Evolutionary conservation across 208 protist species (phyloP), one percentile per base, ranked within the genome.

Genomic region (Crithidia brevicula): DNA sequence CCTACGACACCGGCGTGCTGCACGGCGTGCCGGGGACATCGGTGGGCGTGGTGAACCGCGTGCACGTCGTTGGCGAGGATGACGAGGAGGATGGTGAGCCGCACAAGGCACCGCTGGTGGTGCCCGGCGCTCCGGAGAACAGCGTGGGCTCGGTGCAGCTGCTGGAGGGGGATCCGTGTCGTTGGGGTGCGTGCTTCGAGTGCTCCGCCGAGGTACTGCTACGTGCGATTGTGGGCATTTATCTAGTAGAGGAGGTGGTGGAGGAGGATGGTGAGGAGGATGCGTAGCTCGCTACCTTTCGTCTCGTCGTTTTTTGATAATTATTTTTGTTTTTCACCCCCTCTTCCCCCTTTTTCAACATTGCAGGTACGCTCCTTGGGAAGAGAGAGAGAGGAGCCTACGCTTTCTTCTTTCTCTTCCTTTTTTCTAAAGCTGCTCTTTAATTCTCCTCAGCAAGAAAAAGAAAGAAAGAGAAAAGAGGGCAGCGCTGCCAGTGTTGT

Each of bases 121-220:
- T 61, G 49, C 46, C 22, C 16, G 45, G 46, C n/a, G 47, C 54
- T 25, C 53, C 52, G 40, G 58, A 23, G 46, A 69, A 50, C 15
- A 67, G 63, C 25, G 79, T 72, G 3, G 83, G 85, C 31, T 62
- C 56, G 7, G 80, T 96, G 67, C 88, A 96, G 78, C 51, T 96
- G 13, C 68, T 96, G 40, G 88, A 96, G 38, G 91, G 91, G 4
- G 83, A 96, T 60, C 77, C 85, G 61, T 92, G 81, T 59, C 81
- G 79, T 43, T 94, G 82, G 77, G 91, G 91, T 7, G 69, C 73
- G 7, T 59, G 76, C 56, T 80, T 81, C 56, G 85, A 92, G 58
- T 71, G 82, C 60, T 58, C 64, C 20, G 86, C 73, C 0, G 67
- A 74, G 49, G 70, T 89, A 72, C 74, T 94, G 33, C 56, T 82